Percentiles rank a stretch among this genome's conserved stretches.
These are phyloP conservation scores for Starmerella cellae DNA, from an alignment of 805 yeast genomes.

Conservation along the genomic window DNA sequence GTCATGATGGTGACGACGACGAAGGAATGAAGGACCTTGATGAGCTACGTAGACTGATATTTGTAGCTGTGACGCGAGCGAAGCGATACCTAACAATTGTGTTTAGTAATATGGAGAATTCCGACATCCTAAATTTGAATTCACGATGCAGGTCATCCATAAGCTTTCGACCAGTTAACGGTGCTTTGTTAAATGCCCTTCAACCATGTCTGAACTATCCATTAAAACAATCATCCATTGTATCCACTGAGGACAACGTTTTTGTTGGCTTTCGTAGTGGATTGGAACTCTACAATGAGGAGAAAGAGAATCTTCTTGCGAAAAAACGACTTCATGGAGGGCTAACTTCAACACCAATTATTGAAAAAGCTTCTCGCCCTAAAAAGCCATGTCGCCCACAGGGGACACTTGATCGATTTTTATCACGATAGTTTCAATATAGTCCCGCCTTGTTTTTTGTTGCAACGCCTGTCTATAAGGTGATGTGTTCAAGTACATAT, in stretches of 20 bases:
- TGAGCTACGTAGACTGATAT: slow-evolving; percentile 76
- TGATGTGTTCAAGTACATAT: no score
- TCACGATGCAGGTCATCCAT: background rate
- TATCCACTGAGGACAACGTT: no score
- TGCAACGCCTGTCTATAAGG: no score
- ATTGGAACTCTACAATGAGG: background rate
- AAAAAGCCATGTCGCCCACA: no score
- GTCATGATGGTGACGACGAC: slow-evolving; percentile 1
- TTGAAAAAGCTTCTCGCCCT: no score
- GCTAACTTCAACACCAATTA: background rate
- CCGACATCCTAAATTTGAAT: background rate
- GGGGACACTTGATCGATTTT: no score
- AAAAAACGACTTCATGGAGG: background rate
- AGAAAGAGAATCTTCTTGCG: background rate
- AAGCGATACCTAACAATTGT: slow-evolving; percentile 40
- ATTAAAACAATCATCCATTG: no score
- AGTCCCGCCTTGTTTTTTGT: no score
- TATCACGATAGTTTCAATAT: no score
- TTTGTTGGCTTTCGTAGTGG: background rate
- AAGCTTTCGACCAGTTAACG: background rate
- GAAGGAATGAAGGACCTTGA: slow-evolving; percentile 30
- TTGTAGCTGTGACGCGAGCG: slow-evolving; percentile 83
- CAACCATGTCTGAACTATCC: background rate
- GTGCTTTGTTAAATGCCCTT: background rate
- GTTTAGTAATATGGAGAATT: background rate